Evolutionary conservation across 345 rosid genomes (phyloP).

Genomic region (Adansonia digitata): DNA sequence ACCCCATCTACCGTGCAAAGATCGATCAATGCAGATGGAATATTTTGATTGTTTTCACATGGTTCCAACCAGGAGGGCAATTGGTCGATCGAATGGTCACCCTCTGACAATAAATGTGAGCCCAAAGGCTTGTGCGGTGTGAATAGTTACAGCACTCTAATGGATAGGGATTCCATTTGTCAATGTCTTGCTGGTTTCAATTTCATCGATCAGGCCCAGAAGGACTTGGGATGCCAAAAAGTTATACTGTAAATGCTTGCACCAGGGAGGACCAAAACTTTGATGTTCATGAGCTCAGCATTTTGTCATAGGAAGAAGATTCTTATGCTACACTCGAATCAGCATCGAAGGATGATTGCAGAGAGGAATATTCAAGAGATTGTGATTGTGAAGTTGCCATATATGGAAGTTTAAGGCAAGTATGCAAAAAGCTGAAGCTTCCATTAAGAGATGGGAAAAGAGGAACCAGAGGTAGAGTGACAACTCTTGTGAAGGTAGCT

Average conservation of each 20-base stretch:
- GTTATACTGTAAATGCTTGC: not conserved
- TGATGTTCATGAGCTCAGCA: not conserved
- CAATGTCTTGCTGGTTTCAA: not conserved
- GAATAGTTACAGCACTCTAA: not conserved
- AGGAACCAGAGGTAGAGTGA: not conserved
- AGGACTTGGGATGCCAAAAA: not conserved
- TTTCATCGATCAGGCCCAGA: not conserved
- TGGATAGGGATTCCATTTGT: not conserved
- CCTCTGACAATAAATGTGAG: not conserved
- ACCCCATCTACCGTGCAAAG: not conserved
- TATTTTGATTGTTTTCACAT: not conserved
- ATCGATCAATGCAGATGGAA: slow-evolving; percentile 1
- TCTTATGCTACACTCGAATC: not conserved
- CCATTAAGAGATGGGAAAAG: not conserved
- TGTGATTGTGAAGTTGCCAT: slow-evolving; percentile 2
- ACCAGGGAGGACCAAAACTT: not conserved
- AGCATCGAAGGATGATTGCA: not conserved
- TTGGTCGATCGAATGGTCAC: slow-evolving; percentile 9
- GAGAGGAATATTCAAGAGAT: not conserved
- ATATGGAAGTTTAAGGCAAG: not conserved
- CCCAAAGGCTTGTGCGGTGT: not conserved
- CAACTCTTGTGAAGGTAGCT: not conserved
- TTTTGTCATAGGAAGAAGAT: slow-evolving; percentile 2
- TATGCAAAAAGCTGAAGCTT: not conserved
- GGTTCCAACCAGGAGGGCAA: not conserved